Base-by-base conservation (phyloP, 179 eudicot species). In the Dionaea muscipula region DNA sequence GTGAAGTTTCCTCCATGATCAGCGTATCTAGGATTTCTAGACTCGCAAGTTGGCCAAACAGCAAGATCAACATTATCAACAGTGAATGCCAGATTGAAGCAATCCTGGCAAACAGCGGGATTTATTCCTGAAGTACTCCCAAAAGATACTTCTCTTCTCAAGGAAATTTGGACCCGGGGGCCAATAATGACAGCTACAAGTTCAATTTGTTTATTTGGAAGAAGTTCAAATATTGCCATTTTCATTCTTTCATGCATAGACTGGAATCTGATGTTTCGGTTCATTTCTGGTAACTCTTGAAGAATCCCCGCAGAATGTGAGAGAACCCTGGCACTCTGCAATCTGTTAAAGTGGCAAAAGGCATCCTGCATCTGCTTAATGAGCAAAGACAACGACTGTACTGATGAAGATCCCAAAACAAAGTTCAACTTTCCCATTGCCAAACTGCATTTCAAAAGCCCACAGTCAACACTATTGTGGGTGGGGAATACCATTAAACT, bases 361-460 rank as follows among this genome's bases (percentile, higher is more conserved):
- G 74, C 71, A 59, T 51, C 49, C 44, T 77, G 74, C 55, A 81
- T 44, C 72, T 83, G 77, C 75, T 71, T 62, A 33, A 64, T 35
- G 49, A 93, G 66, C 25, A 72, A 45, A 70, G 70, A 67, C 53
- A 72, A 31, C 36, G 87, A 76, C 43, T 56, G 27, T 44, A 79
- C 24, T 43, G 79, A 57, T 41, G 73, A 55, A 63, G 76, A 71
- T 33, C 71, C 81, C 73, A 88, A 65, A 51, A 69, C 47, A 26
- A 82, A 24, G 64, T 79, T 81, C 62, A 85, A 68, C 66, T 79
- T 81, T 19, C 96, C 99, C 66, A 80, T 66, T 50, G 72, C 61
- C 59, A 83, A 57, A 71, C 66, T 55, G 70, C 83, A 82, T 55
- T 79, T 80, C 62, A 52, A 63, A 52, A 74, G 63, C 65, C 78